Base-by-base conservation (phyloP, 1,139 yeast genomes). In the Protomyces pachydermus region DNA sequence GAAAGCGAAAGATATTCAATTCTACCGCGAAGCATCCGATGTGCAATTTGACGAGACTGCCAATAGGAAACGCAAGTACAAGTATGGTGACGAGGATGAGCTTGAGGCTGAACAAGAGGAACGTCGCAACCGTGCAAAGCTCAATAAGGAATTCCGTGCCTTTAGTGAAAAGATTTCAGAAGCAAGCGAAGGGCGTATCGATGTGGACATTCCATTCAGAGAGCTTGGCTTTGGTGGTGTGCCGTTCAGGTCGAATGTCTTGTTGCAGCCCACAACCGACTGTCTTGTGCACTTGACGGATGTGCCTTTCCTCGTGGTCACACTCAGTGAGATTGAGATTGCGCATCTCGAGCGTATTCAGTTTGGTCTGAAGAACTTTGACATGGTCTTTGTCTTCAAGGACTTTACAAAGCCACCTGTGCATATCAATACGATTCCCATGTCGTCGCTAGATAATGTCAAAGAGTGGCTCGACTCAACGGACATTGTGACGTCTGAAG, bases 41-140 rank as follows among this genome's bases (percentile, higher is more conserved):
- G 88, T 91, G 82, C 87, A 96, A 2, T 91, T 90, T 72, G 99
- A 93, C 76, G 99, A 93, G 77, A 93, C 99, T 45, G 97, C 98
- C 67, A 95, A 95, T 67, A 84, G 95, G 68, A 89, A 91, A 80
- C 86, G 87, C 70, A 83, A 86, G 71, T 89, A 91, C 80, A 80
- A 97, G 73, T 93, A 93, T 73, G 99, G 98, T 64, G 99, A 93
- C 74, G 98, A 93, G 76, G 98, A 93, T 76, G 99, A 93, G 77
- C 80, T 95, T 69, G 98, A 95, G 77, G 98, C 93, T 76, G 99
- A 95, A 78, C 98, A 93, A 77, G 98, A 93, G 76, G 99, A 93
- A 78, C 86, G 98, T 77, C 83, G 95, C 75, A 84, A 97, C 75
- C 88, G 96, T 72, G 88, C 89, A 18, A 83, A 90, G 57, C 82